Evolutionary conservation across 225 moss, liverwort and hornwort genomes (phyloP).

Genomic region (Anthoceros angustus): DNA sequence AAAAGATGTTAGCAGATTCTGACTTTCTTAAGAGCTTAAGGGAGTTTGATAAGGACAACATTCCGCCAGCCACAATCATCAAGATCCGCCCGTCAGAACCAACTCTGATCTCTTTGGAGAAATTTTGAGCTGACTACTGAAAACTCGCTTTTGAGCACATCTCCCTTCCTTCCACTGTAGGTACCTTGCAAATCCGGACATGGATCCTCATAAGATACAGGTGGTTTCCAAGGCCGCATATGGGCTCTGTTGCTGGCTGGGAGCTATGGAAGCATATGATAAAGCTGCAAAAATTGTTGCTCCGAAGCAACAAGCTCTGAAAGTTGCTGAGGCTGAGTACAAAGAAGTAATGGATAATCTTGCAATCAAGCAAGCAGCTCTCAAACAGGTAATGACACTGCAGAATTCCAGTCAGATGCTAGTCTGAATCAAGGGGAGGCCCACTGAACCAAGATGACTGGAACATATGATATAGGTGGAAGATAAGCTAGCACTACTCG

Average conservation of each 20-base stretch:
- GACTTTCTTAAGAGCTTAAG: constrained; percentile 60
- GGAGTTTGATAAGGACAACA: constrained; percentile 82
- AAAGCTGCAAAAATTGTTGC: constrained; percentile 64
- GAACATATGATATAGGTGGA: constrained; percentile 70
- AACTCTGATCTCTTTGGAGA: constrained; percentile 40
- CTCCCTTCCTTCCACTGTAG: no score
- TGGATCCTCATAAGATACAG: constrained; percentile 52
- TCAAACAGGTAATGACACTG: no score
- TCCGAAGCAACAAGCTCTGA: constrained; percentile 73
- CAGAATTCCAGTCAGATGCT: no score
- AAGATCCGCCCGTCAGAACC: constrained; percentile 79
- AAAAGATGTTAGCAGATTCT: constrained; percentile 62
- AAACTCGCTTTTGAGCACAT: not conserved
- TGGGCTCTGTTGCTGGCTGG: constrained; percentile 90
- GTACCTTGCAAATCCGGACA: constrained; percentile 61
- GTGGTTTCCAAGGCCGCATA: constrained; percentile 76
- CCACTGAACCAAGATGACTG: no score
- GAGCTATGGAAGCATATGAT: constrained; percentile 84
- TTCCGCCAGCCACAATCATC: constrained; percentile 44
- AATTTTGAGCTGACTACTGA: not conserved
- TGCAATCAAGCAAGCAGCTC: constrained; percentile 34
- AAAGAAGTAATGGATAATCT: constrained; percentile 74
- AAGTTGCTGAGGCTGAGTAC: constrained; percentile 69
- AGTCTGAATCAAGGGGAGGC: no score
- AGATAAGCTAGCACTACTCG: constrained; percentile 36